These are phyloP conservation scores for Sugiyamaella americana DNA, from an alignment of 805 yeast genomes.

Conservation along the genomic window DNA sequence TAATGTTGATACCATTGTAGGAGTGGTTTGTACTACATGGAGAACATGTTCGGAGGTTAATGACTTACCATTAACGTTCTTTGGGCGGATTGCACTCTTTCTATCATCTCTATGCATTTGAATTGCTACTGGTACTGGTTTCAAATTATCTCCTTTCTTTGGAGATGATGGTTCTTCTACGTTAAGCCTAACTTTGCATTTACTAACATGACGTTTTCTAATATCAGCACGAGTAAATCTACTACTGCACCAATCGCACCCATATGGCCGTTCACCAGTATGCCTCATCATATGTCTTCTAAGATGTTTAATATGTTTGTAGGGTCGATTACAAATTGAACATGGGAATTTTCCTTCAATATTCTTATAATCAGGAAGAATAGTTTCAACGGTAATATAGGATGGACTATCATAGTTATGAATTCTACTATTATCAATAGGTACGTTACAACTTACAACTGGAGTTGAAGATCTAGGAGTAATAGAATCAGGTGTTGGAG, in stretches of 20 bases:
- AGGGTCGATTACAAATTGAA: conserved; percentile 23
- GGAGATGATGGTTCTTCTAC: too few relatives aligned
- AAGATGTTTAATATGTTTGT: conserved; percentile 57
- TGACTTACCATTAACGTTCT: too few relatives aligned
- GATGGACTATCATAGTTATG: background rate
- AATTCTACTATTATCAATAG: background rate
- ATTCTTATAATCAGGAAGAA: conserved; percentile 6
- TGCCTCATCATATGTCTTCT: conserved; percentile 78
- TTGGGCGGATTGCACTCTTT: too few relatives aligned
- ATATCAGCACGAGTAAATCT: conserved; percentile 70
- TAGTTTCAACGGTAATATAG: conserved; percentile 6
- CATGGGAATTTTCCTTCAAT: conserved; percentile 37
- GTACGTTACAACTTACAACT: too few relatives aligned
- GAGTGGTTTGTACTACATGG: too few relatives aligned
- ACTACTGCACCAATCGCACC: conserved; percentile 66
- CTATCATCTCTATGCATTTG: background rate
- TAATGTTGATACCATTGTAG: too few relatives aligned
- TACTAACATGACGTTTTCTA: conserved; percentile 55
- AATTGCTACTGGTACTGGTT: background rate
- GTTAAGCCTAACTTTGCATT: conserved; percentile 20
- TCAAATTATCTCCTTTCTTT: too few relatives aligned
- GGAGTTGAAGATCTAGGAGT: conserved; percentile 1
- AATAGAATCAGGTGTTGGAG: conserved; percentile 4
- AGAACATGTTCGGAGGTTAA: too few relatives aligned
- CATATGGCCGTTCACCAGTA: conserved; percentile 80